Conservation (phyloP, 371 early-diverging fungal genomes). For the Haplosporangium sp. region DNA sequence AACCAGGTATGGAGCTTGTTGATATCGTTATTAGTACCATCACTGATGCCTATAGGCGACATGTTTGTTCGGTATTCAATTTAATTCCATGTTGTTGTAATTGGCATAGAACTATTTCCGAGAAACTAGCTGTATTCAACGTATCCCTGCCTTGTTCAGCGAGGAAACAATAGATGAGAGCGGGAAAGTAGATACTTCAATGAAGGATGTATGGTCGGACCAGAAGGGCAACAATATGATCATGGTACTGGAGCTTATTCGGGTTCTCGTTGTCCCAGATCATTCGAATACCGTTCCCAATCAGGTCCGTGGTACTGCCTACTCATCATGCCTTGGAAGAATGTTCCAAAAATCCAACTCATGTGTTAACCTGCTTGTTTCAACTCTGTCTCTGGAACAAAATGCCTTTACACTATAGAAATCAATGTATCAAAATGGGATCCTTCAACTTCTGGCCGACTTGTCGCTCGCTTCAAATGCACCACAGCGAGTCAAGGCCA, state of each 20-base stretch:
- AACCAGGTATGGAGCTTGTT: conserved; percentile 80
- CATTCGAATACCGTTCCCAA: conserved; percentile 87
- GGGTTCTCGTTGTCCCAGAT: conserved; percentile 90
- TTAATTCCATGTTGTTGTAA: background rate
- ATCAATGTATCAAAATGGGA: conserved; percentile 84
- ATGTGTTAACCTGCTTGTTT: too few relatives aligned
- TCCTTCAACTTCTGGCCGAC: conserved; percentile 62
- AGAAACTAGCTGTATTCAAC: conserved; percentile 93
- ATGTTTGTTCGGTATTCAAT: background rate
- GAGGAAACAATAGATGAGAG: conserved; percentile 54
- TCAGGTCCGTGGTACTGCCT: conserved; percentile 63
- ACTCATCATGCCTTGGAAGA: too few relatives aligned
- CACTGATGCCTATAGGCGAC: background rate
- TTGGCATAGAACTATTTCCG: conserved; percentile 87
- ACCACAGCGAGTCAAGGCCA: conserved; percentile 61
- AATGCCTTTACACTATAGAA: conserved; percentile 49
- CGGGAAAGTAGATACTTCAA: conserved; percentile 58
- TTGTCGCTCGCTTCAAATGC: conserved; percentile 58
- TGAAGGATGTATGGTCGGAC: conserved; percentile 66
- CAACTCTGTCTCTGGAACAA: too few relatives aligned
- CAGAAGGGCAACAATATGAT: conserved; percentile 90
- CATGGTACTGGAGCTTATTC: conserved; percentile 83
- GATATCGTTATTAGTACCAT: background rate
- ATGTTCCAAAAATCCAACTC: too few relatives aligned
- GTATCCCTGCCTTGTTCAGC: conserved; percentile 75